Base-by-base conservation (phyloP, 345 rosid species). In the Hirschfeldia incana region DNA sequence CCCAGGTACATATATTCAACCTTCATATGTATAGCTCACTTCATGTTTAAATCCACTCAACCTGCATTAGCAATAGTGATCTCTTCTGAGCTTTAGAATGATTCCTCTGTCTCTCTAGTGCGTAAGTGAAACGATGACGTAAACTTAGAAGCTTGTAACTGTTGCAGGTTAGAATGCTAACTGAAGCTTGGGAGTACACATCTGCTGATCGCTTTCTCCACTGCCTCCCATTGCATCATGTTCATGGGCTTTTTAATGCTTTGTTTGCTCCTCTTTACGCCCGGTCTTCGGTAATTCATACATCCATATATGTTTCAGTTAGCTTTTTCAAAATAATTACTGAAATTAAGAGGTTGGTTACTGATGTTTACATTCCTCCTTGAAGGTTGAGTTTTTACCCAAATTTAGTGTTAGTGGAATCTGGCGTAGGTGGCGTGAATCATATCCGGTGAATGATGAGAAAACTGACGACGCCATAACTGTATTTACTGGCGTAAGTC, bases 191-290 rank as follows among this genome's bases (percentile, higher is more conserved):
- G 99, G 94, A 84, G 67, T 95, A 93, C 79, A 81, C 94, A 76
- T 91, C 98, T 27, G 49, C 84, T 11, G 99, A 95, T 87, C 85
- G 84, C 66, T 88, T 95, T 87, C 91, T 95, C 77, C 90, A 95
- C 81, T 89, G 97, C 84, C 91, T 95, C 81, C 99, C 99, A 13
- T 86, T 95, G 58, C 98, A 95, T 87, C 99, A 95, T 82, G 99
- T 95, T 72, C 99, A 95, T 72, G 99, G 99, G 61, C 94, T 95
- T 53, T 93, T 93, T 83, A 95, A 95, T 70, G 91, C 92, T 78
- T 83, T 95, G 65, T 85, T 95, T 79, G 91, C 99, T 60, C 99
- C 98, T 33, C 82, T 95, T 10, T 95, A 91, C 75, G 93, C 91
- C 0, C 96, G 93, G 37, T 85, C 97, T 73, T 83, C 86, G 71